These are phyloP conservation scores for Lomentospora prolificans DNA, from an alignment of 2,329 filamentous ascomycete species.

Conservation along the genomic window DNA sequence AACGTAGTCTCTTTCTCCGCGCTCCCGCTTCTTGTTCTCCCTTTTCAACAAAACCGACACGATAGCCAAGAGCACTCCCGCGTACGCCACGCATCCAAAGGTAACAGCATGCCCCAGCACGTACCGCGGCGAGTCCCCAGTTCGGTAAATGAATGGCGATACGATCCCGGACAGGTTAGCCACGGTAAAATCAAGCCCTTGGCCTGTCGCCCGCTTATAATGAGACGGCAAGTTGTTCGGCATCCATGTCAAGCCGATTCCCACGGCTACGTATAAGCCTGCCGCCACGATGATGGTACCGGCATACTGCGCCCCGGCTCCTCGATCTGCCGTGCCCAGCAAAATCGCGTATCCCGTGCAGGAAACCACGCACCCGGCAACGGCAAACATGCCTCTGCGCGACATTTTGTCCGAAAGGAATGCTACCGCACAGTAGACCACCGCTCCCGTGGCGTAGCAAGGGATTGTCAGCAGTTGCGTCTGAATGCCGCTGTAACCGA, in stretches of 20 bases:
- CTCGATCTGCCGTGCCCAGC: not conserved
- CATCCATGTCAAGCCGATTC: conserved; percentile 28
- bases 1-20: conserved; percentile 18
- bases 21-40: conserved; percentile 24
- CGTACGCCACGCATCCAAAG: conserved; percentile 34
- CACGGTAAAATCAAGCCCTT: conserved; percentile 51
- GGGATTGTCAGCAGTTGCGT: conserved; percentile 41
- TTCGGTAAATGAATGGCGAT: conserved; percentile 38
- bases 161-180: conserved; percentile 56
- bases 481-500: conserved; percentile 32
- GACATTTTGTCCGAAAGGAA: conserved; percentile 44
- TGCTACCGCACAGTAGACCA: conserved; percentile 47
- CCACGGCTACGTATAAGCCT: conserved; percentile 43
- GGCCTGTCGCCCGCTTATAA: conserved; percentile 53
- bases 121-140: conserved; percentile 31
- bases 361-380: not conserved
- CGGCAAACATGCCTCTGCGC: conserved; percentile 40
- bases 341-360: not conserved
- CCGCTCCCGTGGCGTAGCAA: conserved; percentile 52
- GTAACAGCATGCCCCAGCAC: conserved; percentile 40
- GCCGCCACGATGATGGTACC: conserved; percentile 37
- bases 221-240: conserved; percentile 53
- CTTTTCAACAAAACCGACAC: conserved; percentile 21
- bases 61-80: conserved; percentile 29
- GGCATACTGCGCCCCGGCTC: not conserved